Base-by-base conservation (phyloP, 768 basidiomycete species). In the Lyophyllum semitale region DNA sequence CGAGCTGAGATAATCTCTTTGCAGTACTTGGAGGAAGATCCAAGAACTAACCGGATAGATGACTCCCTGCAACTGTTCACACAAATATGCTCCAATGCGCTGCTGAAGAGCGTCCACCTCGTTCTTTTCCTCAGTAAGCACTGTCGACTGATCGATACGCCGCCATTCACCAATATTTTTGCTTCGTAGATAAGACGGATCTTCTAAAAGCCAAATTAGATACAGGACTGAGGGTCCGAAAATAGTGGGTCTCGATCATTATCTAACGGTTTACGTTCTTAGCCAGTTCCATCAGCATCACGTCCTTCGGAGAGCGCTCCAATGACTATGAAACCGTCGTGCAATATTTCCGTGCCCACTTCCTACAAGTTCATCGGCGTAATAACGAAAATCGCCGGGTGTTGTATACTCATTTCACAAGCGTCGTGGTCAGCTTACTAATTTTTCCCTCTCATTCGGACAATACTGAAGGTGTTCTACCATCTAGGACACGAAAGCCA, bases 61-160 rank as follows among this genome's bases (percentile, higher is more conserved):
- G 92, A 94, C 67, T 93, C 91, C 0, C 71, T 94, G n/a, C 91
- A 91, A 71, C 76, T 93, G 22, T 94, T 92, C 69, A 92, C 89
- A 4, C 82, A 91, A 63, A 91, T 93, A 11, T 93, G 91, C 65
- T 87, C 88, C 30, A 93, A 93, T 66, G 79, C 82, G 30, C 78
- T 93, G 48, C 74, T 94, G 48, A 91, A 91, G 67, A 87, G 80
- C 35, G 87, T 84, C 23, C 79, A 83, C 63, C 63, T 84, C 22
- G 79, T 84, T 15, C 69, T 85, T 44, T 86, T 85, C 71, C 71
- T 84, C 8, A 84, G 82, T 83, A 69, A 32, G 84, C 72, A 27
- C 18, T n/a, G 7, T 18, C 25, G 22, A 20, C 38, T 29, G 17
- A 40, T 37, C 8, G 5, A 27, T 18, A 27, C 17, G 7, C 32